Evolutionary conservation across 441 rosid genomes (phyloP), one percentile per base, ranked within the genome.

Genomic region (Isatis lusitanica): DNA sequence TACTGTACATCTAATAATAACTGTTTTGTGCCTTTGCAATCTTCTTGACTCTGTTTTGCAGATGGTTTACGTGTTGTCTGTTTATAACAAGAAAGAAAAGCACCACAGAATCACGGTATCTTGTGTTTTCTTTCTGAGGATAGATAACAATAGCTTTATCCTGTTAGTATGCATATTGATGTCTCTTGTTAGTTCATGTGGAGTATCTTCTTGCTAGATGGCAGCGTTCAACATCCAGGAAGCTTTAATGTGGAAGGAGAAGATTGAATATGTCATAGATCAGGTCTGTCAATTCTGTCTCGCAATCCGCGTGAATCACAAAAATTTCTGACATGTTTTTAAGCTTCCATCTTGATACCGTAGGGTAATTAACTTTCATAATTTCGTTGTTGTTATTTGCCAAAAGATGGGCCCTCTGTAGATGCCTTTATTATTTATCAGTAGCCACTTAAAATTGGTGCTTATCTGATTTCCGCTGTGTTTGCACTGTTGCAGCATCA

Each of bases 181-280:
- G 56, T 21, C 55, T 73, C 31, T 73, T 68, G 78, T 68, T 81
- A 71, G 73, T 78, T 44, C 55, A 64, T 70, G 15, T 75, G 69
- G 60, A 50, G 56, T 57, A 38, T 82, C 70, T 77, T 84, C 50
- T 79, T 82, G 71, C 71, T 82, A 96, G 99, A 96, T 96, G 99
- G 99, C 99, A 67, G 99, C 99, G 73, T 96, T 96, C 84, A 96
- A 96, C 86, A 93, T 96, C 78, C 98, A 94, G 80, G 98, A 96
- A 83, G 97, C 91, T 63, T 79, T 92, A 56, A 79, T 84, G 46
- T 96, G 99, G 99, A 96, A 90, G 89, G 98, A 90, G 68, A 93
- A 90, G 75, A 86, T 93, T 66, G 97, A 93, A 84, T 73, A 75
- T 74, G 96, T 93, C 47, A 96, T 96, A 55, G 99, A 96, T 83